Conservation (phyloP, 306 rosid genomes). For the Cicer bijugum region DNA sequence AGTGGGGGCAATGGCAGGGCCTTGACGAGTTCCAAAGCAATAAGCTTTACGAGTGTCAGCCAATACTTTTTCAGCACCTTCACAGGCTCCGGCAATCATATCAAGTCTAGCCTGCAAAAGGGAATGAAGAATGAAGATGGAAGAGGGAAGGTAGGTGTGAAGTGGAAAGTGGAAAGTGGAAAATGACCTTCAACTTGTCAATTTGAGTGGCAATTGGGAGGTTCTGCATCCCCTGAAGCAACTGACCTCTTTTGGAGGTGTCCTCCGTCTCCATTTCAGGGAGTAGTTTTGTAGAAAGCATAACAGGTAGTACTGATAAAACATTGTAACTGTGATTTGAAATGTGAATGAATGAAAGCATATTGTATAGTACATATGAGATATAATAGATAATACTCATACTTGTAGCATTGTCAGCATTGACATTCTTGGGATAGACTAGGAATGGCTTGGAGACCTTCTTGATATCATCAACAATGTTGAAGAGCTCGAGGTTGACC, state of each 20-base stretch:
- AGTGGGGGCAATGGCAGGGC: slow-evolving; percentile 75
- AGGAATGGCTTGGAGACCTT: slow-evolving; percentile 86
- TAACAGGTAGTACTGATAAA: slow-evolving; percentile 72
- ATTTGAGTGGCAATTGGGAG: slow-evolving; percentile 74
- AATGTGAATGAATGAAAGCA: not conserved
- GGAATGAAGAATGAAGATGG: slow-evolving; percentile 4
- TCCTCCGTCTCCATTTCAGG: slow-evolving; percentile 96
- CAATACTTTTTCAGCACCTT: slow-evolving; percentile 87
- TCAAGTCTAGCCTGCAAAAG: slow-evolving; percentile 73
- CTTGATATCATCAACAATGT: slow-evolving; percentile 87
- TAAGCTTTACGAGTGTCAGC: slow-evolving; percentile 96
- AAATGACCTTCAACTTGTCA: slow-evolving; percentile 73
- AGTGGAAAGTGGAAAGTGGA: slow-evolving; percentile 28
- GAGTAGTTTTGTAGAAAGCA: slow-evolving; percentile 82
- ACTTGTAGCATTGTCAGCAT: slow-evolving; percentile 81
- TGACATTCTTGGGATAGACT: slow-evolving; percentile 83
- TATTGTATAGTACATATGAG: not conserved
- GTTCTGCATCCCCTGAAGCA: slow-evolving; percentile 89
- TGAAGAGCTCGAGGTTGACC: slow-evolving; percentile 93
- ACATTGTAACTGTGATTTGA: not conserved
- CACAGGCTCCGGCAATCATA: slow-evolving; percentile 92
- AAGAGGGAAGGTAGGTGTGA: slow-evolving; percentile 6
- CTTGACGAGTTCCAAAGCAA: slow-evolving; percentile 86
- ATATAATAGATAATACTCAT: slow-evolving; percentile 1
- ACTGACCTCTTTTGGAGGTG: slow-evolving; percentile 67